Conservation (phyloP, 768 basidiomycete species). For the Mycena maculata region DNA sequence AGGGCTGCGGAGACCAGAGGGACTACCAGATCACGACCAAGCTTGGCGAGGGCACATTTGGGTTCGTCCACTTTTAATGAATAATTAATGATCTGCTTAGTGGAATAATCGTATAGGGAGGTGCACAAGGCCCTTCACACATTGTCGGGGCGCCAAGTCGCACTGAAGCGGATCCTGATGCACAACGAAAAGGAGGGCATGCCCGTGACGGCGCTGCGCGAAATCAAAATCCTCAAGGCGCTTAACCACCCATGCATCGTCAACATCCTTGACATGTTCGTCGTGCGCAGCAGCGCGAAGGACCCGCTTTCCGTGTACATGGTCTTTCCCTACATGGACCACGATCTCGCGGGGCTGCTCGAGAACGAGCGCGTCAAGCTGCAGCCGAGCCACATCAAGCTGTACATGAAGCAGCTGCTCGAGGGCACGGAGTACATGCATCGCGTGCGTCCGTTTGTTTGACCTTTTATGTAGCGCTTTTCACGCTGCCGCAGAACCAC, state of each 20-base stretch:
- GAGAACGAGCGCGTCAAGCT: constrained; percentile 92
- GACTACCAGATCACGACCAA: constrained; percentile 89
- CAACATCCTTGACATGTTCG: constrained; percentile 92
- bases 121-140: constrained; percentile 89
- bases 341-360: constrained; percentile 94
- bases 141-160: constrained; percentile 71
- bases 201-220: constrained; percentile 95
- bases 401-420: constrained; percentile 96
- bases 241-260: constrained; percentile 89
- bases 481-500: constrained; percentile 72
- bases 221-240: constrained; percentile 96
- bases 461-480: constrained; percentile 15
- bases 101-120: too few species aligned
- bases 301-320: constrained; percentile 91
- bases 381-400: constrained; percentile 87
- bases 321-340: constrained; percentile 99
- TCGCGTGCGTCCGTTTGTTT: constrained; percentile 62
- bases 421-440: constrained; percentile 98
- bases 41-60: constrained; percentile 97
- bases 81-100: constrained; percentile 51
- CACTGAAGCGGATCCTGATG: constrained; percentile 94
- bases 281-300: constrained; percentile 78
- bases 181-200: constrained; percentile 98
- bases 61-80: constrained; percentile 55
- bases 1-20: constrained; percentile 74